Evolutionary conservation across 2,329 filamentous ascomycete species (phyloP), one percentile per base, ranked within the genome.

Genomic region (Cytospora mali): DNA sequence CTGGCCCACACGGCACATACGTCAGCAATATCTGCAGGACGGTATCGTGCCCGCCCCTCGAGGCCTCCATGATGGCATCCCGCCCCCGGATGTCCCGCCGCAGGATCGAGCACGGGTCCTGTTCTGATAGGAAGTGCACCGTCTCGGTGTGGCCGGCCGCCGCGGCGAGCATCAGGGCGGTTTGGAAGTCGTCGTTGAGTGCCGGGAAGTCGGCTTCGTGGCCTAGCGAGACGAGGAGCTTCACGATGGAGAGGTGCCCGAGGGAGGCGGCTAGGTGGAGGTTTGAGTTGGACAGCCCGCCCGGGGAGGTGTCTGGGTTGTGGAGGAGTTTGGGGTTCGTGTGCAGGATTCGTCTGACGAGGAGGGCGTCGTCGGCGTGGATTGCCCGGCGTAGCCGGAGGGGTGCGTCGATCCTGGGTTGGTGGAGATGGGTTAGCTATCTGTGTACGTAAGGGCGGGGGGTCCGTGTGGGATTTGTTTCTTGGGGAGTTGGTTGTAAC

Each of bases 321-420:
- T 89, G 88, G 29, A 96, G 80, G 66, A 89, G 84, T 21, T 78
- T 73, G 0, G 89, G 90, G 71, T 94, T 87, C 64, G 88, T 88
- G 67, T 82, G 84, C 68, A 96, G 81, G 72, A 96, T 93, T 73
- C 92, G 90, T 68, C 83, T 79, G 69, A 93, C 89, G 67, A 96
- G 88, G 61, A 86, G 79, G 58, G 79, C 76, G 75, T 94, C 89
- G 74, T 90, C 88, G 71, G 87, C 83, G 72, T 89, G 84, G 74
- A 97, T 94, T 65, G 93, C 92, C 69, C 92, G 88, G 68, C 92
- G 89, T 51, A 96, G 81, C 70, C 92, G 90, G 74, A 88, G 85
- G 62, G 88, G 84, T 62, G 91, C 84, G 67, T 92, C 88, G 77
- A 94, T 92, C 89, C 88, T 92, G 59, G 18, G 27, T 9, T 16